Evolutionary conservation across 768 basidiomycete genomes (phyloP).

Genomic region (Tricholoma saponaceum): DNA sequence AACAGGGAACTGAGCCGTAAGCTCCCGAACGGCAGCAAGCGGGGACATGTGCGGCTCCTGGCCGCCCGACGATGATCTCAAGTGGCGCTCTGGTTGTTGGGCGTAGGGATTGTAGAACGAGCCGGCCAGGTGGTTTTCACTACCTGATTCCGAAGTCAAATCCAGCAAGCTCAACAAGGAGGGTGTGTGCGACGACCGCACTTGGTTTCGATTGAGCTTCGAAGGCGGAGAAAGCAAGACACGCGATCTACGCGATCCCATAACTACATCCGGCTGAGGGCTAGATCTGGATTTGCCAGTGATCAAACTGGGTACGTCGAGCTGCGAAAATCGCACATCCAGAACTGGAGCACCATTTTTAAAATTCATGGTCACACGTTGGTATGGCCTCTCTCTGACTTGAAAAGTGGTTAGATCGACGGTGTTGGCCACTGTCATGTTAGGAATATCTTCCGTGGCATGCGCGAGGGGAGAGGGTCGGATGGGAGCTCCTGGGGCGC

Average conservation of each 20-base stretch:
- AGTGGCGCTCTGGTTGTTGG: not conserved
- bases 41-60: slow-evolving; percentile 35
- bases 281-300: slow-evolving; percentile 22
- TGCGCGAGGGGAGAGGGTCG: slow-evolving; percentile 8
- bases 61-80: slow-evolving; percentile 14
- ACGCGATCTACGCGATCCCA: not conserved
- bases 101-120: not conserved
- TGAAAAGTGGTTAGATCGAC: slow-evolving; percentile 10
- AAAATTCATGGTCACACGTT: slow-evolving; percentile 49
- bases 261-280: slow-evolving; percentile 16
- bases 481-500: slow-evolving; percentile 15
- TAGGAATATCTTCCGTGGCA: slow-evolving; percentile 1
- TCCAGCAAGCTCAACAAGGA: slow-evolving; percentile 1
- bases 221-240: not conserved
- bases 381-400: slow-evolving; percentile 9
- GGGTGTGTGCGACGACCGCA: not conserved
- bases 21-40: slow-evolving; percentile 42
- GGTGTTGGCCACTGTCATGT: slow-evolving; percentile 19
- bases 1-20: slow-evolving; percentile 51
- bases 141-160: not conserved
- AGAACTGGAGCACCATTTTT: slow-evolving; percentile 45
- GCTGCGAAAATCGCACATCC: slow-evolving; percentile 50
- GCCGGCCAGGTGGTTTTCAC: not conserved
- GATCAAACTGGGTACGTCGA: slow-evolving; percentile 38
- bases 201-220: not conserved